Percentiles rank a stretch among this genome's conserved stretches.
phyloP scores from a whole-genome alignment of 495 filamentous ascomycete genomes.

The Recurvomyces mirabilis region DNA sequence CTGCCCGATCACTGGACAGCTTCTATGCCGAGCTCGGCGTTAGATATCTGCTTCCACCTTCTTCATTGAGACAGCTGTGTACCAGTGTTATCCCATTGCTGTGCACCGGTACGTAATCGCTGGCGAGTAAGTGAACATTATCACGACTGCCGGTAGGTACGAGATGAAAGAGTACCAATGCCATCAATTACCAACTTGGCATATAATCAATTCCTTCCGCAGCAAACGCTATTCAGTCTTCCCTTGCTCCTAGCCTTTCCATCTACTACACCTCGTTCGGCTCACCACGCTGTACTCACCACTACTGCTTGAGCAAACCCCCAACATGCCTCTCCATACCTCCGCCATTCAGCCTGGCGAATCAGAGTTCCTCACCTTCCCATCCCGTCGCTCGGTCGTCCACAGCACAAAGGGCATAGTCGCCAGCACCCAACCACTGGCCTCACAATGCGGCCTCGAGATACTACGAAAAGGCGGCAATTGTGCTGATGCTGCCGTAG shows the following conservation, averaged over 20 bases:
- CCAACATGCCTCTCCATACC: slow-evolving; percentile 16
- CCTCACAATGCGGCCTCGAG: slow-evolving; percentile 74
- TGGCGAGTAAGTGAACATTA: no score
- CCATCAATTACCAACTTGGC: no score
- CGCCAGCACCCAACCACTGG: slow-evolving; percentile 81
- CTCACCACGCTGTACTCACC: not conserved
- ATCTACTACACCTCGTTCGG: no score
- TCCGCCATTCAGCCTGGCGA: slow-evolving; percentile 28
- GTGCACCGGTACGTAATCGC: not conserved
- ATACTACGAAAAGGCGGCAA: slow-evolving; percentile 82
- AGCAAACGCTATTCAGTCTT: no score
- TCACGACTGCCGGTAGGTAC: no score
- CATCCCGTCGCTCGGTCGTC: slow-evolving; percentile 80
- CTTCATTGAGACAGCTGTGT: not conserved
- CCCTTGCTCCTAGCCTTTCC: no score
- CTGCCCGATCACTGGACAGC: no score
- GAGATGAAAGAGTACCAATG: no score
- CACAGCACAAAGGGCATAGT: slow-evolving; percentile 92
- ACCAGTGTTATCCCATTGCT: not conserved
- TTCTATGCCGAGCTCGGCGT: no score
- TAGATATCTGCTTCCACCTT: not conserved
- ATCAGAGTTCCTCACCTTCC: slow-evolving; percentile 54
- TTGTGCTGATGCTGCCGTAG: slow-evolving; percentile 90
- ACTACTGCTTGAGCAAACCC: no score
- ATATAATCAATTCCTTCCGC: no score